Evolutionary conservation across 805 yeast genomes (phyloP).

Genomic region (Saccharomyces paradoxus): DNA sequence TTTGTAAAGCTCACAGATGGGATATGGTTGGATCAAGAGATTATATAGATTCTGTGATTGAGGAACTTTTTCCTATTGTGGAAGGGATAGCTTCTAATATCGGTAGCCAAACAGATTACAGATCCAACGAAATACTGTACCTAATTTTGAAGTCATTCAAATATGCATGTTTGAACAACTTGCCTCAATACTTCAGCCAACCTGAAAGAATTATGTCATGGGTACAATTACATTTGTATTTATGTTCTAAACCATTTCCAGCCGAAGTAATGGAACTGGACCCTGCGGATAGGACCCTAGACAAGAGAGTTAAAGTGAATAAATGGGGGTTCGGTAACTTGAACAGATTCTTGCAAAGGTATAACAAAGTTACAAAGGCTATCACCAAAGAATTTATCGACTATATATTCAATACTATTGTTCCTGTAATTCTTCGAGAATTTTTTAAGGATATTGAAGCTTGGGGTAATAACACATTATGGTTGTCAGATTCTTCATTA

Average conservation of each 20-base stretch:
- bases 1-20: slow-evolving; percentile 50
- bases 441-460: slow-evolving; percentile 42
- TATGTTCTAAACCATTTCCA: slow-evolving; percentile 50
- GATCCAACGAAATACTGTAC: slow-evolving; percentile 44
- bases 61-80: slow-evolving; percentile 47
- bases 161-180: slow-evolving; percentile 49
- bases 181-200: slow-evolving; percentile 44
- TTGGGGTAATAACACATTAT: slow-evolving; percentile 35
- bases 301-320: slow-evolving; percentile 56
- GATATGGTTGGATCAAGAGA: slow-evolving; percentile 39
- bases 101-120: slow-evolving; percentile 27
- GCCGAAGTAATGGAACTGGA: slow-evolving; percentile 40
- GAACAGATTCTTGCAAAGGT: slow-evolving; percentile 60
- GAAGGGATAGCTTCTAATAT: slow-evolving; percentile 42
- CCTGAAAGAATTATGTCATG: slow-evolving; percentile 40
- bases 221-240: slow-evolving; percentile 58
- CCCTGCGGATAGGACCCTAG: slow-evolving; percentile 39
- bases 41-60: slow-evolving; percentile 41
- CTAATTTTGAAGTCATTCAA: slow-evolving; percentile 59
- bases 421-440: slow-evolving; percentile 62
- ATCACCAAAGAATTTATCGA: slow-evolving; percentile 44
- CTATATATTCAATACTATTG: slow-evolving; percentile 46
- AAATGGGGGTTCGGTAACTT: slow-evolving; percentile 88
- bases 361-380: slow-evolving; percentile 38
- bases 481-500: slow-evolving; percentile 61